Base-by-base conservation (phyloP, 2,329 filamentous ascomycete species). In the Waltergamsia citrina region DNA sequence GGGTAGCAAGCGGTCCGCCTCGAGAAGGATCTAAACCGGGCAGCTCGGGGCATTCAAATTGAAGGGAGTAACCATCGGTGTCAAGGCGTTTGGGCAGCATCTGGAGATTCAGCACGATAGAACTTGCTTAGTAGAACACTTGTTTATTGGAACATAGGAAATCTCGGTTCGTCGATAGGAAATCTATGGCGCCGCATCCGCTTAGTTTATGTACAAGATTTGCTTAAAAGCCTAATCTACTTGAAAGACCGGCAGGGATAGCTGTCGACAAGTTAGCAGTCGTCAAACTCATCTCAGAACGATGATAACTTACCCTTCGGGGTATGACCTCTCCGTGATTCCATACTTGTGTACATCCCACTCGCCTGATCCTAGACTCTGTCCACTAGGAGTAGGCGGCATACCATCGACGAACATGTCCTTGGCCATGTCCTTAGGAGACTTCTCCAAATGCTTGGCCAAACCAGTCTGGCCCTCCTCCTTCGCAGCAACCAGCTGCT, bases 351-450 rank as follows among this genome's bases (percentile, higher is more conserved):
- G 78, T 52, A 80, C 75, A 51, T 78, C 69, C 64, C 76, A 75
- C 41, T 66, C 54, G 28, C 69, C 69, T 29, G 57, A 62, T 30
- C 58, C 57, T 38, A 69, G 48, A 45, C 65, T 74, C 57, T 78
- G 62, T n/a, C 84, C 80, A 49, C 78, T 78, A 12, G 90, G 92
- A 50, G 83, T 62, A n/a, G 92, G 92, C 37, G 92, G 92, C 59
- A 98, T 59, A 2, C 90, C 88, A 48, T 81, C 69, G 29, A 81
- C 70, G 33, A 84, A 78, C 42, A 95, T 57, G 37, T 88, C 74
- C 43, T 60, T 56, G 32, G 50, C 52, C 17, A 94, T 59, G 34
- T 85, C 74, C 44, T 62, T 55, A 22, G 54, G 57, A 3, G 48
- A 53, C 36, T 60, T 63, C 64, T 84, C 73, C 40, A 95, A 81